Evolutionary conservation across 768 basidiomycete species (phyloP), one percentile per base, ranked within the genome.

Genomic region (Mycena vitilis): DNA sequence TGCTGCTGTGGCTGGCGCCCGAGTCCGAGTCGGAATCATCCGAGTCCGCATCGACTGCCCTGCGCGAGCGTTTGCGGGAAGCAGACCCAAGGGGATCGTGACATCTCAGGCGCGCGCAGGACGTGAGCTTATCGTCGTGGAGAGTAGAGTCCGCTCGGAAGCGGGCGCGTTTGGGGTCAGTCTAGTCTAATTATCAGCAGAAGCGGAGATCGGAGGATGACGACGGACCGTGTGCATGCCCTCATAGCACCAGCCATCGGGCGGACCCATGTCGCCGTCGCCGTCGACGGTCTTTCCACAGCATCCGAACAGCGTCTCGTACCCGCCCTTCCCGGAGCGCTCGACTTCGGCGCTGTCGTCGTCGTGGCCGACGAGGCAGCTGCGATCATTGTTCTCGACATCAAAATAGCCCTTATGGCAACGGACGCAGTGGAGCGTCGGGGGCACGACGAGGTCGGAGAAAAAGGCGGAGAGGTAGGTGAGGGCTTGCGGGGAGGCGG

Each of bases 241-340:
- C 76, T 94, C 92, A 73, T 93, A 94, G 73, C 93, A 95, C 92
- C 92, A 95, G 1, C 93, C 93, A 75, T 93, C 91, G 1, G 93
- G 93, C 1, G 93, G 93, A 0, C 93, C 93, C 80, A 91, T 90
- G 69, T 92, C 90, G 1, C 93, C 93, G 70, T 91, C 88, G 0
- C 93, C 93, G 30, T 92, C 89, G 8, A 89, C 89, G 0, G 86
- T 89, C 73, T 85, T 82, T 10, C 87, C 90, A 76, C 93, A 95
- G 79, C 93, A 95, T 4, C 86, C 87, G 86, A 88, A 95, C 2
- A 89, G 79, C 0, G 93, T 84, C 79, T 87, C 84, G 65, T 84
- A 85, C 57, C 80, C 75, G 18, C 79, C 78, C 37, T 76, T 72
- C 5, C 82, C 79, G 1, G 90, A 83, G 38, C 89, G 85, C 74